Conservation (phyloP, 2,329 filamentous ascomycete species). For the Cadophora sp. region DNA sequence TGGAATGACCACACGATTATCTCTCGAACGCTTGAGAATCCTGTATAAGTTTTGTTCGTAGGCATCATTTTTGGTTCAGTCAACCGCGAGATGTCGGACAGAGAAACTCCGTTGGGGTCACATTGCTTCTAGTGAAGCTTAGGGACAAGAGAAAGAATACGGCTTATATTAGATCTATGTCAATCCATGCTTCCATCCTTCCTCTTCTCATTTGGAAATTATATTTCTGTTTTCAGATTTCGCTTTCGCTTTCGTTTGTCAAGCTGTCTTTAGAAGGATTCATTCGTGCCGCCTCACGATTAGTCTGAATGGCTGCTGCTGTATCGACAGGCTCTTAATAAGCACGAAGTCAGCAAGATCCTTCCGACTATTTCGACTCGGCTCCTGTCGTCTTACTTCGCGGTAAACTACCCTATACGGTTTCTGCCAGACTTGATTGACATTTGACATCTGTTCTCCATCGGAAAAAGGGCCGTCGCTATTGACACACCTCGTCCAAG, state of each 20-base stretch:
- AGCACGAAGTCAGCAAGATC: slow-evolving; percentile 5
- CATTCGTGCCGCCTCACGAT: neutral
- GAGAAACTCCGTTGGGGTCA: neutral
- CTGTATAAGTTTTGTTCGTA: neutral
- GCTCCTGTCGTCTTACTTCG: neutral
- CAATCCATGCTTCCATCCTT: no score
- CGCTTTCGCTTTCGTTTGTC: neutral
- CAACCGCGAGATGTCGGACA: neutral
- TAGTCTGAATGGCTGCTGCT: neutral
- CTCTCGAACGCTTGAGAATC: no score
- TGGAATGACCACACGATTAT: neutral
- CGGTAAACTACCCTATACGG: neutral
- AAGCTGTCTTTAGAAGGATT: neutral
- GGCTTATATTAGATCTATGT: neutral
- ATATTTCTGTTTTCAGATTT: neutral
- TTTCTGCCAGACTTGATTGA: neutral
- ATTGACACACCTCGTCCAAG: no score
- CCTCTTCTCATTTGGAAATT: neutral
- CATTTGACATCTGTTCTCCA: neutral
- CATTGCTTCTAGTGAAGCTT: neutral
- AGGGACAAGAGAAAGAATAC: neutral
- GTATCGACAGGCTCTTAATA: neutral
- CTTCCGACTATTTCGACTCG: neutral
- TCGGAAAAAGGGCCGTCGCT: no score
- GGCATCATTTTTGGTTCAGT: neutral